A percentile compares a stretch with the other conserved stretches of the same genome.
These are phyloP conservation scores for Lentinula raphanica DNA, from an alignment of 768 basidiomycete genomes.

Conservation along the genomic window DNA sequence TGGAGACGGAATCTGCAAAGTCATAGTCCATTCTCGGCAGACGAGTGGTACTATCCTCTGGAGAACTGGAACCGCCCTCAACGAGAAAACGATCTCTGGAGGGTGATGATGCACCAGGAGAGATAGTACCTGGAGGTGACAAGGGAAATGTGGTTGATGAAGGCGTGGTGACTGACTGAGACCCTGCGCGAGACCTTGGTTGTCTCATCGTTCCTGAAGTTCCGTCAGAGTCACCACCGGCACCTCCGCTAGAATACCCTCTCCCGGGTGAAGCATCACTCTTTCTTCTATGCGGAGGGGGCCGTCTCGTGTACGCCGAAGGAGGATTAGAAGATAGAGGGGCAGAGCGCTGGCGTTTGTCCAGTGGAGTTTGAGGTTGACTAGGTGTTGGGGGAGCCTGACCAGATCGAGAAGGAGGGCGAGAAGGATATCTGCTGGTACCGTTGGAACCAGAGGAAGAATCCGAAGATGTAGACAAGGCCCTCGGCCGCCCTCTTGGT, in stretches of 20 bases:
- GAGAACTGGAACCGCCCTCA: constrained; percentile 40
- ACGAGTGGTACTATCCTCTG: constrained; percentile 33
- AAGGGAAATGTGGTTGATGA: constrained; percentile 19
- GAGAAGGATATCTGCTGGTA: constrained; percentile 57
- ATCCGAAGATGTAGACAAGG: constrained; percentile 42
- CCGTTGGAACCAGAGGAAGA: constrained; percentile 46
- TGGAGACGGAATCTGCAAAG: constrained; percentile 44
- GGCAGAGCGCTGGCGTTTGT: constrained; percentile 56
- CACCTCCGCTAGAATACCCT: constrained; percentile 28
- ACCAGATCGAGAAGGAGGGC: constrained; percentile 13
- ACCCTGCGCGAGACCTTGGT: constrained; percentile 51
- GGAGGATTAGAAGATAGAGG: constrained; percentile 58
- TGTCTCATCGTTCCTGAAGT: constrained; percentile 12
- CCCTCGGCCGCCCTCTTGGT: constrained; percentile 36
- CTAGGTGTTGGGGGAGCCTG: neutral
- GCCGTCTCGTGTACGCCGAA: constrained; percentile 72
- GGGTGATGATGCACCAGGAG: constrained; percentile 24
- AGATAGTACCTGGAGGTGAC: neutral
- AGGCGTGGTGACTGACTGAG: constrained; percentile 61
- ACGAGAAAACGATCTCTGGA: constrained; percentile 37
- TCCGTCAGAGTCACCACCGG: constrained; percentile 75
- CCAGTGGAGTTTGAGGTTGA: neutral
- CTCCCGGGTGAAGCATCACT: constrained; percentile 46
- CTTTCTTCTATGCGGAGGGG: constrained; percentile 64
- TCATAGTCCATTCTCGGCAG: constrained; percentile 25